Evolutionary conservation across 73 alveolate genomes (phyloP).

Genomic region (Paramecium sonneborni): DNA sequence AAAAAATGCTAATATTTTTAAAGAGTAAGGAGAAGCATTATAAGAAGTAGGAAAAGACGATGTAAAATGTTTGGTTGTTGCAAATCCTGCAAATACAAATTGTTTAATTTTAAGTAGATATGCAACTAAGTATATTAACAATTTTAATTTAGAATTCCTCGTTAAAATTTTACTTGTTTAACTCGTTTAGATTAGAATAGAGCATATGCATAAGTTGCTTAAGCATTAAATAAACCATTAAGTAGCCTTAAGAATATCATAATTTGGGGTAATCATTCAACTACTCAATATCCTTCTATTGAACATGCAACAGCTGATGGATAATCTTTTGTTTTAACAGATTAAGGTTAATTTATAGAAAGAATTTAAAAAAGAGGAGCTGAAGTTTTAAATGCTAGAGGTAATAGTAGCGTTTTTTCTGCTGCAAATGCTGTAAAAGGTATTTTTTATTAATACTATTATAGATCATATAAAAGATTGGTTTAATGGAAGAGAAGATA

Average conservation of each 20-base stretch:
- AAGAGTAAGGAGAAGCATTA: constrained; percentile 86
- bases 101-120: constrained; percentile 79
- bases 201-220: constrained; percentile 73
- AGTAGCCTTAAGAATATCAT: constrained; percentile 71
- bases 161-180: constrained; percentile 83
- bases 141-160: constrained; percentile 70
- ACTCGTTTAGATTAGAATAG: constrained; percentile 92
- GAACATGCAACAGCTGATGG: constrained; percentile 64
- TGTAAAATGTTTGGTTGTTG: constrained; percentile 86
- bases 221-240: constrained; percentile 62
- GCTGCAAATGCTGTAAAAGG: constrained; percentile 91
- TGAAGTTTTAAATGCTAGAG: constrained; percentile 81
- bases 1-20: constrained; percentile 83
- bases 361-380: constrained; percentile 91
- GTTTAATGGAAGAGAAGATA: constrained; percentile 83
- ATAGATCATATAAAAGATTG: constrained; percentile 88
- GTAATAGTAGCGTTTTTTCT: constrained; percentile 79
- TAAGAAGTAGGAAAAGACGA: constrained; percentile 83
- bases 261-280: constrained; percentile 93
- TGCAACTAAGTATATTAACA: constrained; percentile 69
- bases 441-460: not conserved
- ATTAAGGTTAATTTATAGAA: constrained; percentile 64
- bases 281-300: constrained; percentile 75
- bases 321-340: not conserved
- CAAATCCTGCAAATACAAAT: constrained; percentile 93